Evolutionary conservation across 176 grass and related monocot genomes (phyloP).

Genomic region (Phragmites australis): DNA sequence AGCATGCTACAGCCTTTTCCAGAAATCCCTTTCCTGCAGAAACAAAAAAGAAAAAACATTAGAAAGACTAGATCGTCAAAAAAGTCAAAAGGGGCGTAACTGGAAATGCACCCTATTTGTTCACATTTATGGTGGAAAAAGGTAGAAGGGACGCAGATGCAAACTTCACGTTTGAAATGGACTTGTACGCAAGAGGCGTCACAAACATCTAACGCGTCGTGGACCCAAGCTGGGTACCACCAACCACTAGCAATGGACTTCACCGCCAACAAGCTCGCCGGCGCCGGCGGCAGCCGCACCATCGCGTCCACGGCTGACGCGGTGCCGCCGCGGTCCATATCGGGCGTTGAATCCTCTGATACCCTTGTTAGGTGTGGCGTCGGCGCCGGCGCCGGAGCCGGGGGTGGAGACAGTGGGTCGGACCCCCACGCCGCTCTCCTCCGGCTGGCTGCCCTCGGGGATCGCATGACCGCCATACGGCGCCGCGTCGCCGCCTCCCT

Average conservation of each 20-base stretch:
- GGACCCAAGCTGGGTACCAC: constrained; percentile 18
- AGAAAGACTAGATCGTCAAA: background rate
- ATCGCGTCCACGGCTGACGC: background rate
- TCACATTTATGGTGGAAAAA: no score
- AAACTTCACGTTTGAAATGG: background rate
- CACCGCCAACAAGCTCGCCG: constrained; percentile 15
- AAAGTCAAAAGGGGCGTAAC: no score
- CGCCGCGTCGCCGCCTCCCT: constrained; percentile 46
- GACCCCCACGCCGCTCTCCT: constrained; percentile 35
- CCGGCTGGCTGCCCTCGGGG: constrained; percentile 45
- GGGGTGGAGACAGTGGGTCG: constrained; percentile 36
- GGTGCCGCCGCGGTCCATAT: background rate
- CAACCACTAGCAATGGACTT: constrained; percentile 22
- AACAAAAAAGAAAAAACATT: no score
- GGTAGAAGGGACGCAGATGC: no score
- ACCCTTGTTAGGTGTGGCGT: background rate
- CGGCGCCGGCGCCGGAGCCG: background rate
- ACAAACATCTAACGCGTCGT: constrained; percentile 22
- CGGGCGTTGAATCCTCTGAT: background rate
- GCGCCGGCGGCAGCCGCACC: constrained; percentile 10
- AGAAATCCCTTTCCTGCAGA: no score
- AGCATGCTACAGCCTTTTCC: no score
- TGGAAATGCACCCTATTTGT: no score
- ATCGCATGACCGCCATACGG: constrained; percentile 51
- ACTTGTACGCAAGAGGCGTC: constrained; percentile 20